Conservation (phyloP, 2,329 filamentous ascomycete genomes). For the Dactylonectria estremocensis region DNA sequence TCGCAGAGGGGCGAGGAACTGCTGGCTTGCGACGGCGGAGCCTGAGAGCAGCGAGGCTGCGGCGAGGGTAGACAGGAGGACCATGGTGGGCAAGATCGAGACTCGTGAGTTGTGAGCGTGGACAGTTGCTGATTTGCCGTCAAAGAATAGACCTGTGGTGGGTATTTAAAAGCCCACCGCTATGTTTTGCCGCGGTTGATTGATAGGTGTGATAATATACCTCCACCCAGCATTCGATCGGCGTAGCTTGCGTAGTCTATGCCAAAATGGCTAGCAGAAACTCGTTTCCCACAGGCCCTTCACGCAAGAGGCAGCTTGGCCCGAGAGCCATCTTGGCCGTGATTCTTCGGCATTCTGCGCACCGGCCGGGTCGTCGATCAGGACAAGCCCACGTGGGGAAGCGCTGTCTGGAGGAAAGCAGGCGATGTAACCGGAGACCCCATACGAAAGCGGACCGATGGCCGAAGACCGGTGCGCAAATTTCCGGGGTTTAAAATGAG, state of each 20-base stretch:
- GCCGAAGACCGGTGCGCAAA: slow-evolving; percentile 12
- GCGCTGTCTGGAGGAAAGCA: not conserved
- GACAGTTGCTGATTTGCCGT: no score
- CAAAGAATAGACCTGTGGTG: not conserved
- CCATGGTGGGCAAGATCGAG: slow-evolving; percentile 1
- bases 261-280: not conserved
- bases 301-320: not conserved
- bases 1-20: slow-evolving; percentile 16
- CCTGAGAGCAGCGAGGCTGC: slow-evolving; percentile 1
- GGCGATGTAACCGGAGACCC: not conserved
- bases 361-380: not conserved
- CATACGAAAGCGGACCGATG: slow-evolving; percentile 2
- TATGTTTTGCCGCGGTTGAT: not conserved
- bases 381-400: slow-evolving; percentile 14
- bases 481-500: slow-evolving; percentile 11
- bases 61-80: not conserved
- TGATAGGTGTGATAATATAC: slow-evolving; percentile 2
- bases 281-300: not conserved
- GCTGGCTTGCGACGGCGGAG: slow-evolving; percentile 5
- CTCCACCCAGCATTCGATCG: not conserved
- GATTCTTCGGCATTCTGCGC: not conserved
- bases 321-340: not conserved
- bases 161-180: not conserved
- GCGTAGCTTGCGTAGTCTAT: not conserved
- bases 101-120: not conserved